These are phyloP conservation scores for Colletotrichum chlorophyti DNA, from an alignment of 2,329 filamentous ascomycete genomes.

Conservation along the genomic window DNA sequence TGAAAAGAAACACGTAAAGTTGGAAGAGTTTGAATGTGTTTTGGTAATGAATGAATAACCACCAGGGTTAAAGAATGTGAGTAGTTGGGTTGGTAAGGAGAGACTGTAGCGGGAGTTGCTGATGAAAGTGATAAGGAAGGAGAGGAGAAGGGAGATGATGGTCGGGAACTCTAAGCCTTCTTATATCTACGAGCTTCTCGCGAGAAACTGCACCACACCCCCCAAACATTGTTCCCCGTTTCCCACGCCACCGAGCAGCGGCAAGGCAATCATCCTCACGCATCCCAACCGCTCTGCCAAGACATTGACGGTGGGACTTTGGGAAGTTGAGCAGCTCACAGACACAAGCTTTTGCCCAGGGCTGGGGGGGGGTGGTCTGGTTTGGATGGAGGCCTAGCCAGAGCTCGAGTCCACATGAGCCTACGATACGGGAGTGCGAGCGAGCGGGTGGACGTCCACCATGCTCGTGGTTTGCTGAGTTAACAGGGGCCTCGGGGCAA, in stretches of 20 bases:
- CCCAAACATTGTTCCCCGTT: not conserved
- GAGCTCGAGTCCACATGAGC: not conserved
- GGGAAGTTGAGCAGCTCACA: not conserved
- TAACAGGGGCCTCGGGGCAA: not conserved
- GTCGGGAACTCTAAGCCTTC: slow-evolving; percentile 8
- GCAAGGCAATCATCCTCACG: slow-evolving; percentile 10
- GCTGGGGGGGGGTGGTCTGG: too few species aligned
- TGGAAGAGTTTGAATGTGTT: slow-evolving; percentile 8
- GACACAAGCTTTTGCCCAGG: slow-evolving; percentile 16
- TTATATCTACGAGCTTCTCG: slow-evolving; percentile 1
- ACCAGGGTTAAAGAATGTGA: slow-evolving; percentile 34
- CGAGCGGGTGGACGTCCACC: not conserved
- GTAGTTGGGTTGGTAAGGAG: slow-evolving; percentile 37
- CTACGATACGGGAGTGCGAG: slow-evolving; percentile 15
- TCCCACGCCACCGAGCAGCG: not conserved
- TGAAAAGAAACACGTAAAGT: slow-evolving; percentile 9
- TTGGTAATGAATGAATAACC: slow-evolving; percentile 26
- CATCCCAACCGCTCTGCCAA: slow-evolving; percentile 5
- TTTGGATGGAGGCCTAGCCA: not conserved
- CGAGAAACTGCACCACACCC: not conserved
- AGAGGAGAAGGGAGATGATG: not conserved
- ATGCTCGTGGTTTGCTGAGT: not conserved
- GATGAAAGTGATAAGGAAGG: slow-evolving; percentile 13
- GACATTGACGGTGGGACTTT: slow-evolving; percentile 5
- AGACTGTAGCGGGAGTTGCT: slow-evolving; percentile 23